A percentile compares a stretch with the other conserved stretches of the same genome.
These are phyloP conservation scores for Maudiozyma humilis DNA, from an alignment of 1,139 yeast species.

Conservation along the genomic window DNA sequence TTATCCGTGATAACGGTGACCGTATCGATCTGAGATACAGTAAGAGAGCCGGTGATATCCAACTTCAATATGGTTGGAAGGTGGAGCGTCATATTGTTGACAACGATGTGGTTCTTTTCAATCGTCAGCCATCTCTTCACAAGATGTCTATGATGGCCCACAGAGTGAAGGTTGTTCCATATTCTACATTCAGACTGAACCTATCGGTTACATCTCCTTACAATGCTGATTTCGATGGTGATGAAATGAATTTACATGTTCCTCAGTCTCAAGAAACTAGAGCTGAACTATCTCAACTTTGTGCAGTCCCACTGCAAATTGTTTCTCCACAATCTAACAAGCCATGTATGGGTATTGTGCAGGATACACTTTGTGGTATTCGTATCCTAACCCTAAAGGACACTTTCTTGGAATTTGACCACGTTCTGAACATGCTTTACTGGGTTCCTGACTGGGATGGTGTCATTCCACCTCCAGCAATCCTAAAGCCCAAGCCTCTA, in stretches of 20 bases:
- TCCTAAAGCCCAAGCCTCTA: slow-evolving; percentile 85
- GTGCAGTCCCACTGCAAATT: slow-evolving; percentile 96
- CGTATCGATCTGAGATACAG: slow-evolving; percentile 95
- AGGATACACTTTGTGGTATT: slow-evolving; percentile 94
- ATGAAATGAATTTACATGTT: slow-evolving; percentile 97
- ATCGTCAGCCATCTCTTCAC: slow-evolving; percentile 98
- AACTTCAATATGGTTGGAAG: slow-evolving; percentile 96
- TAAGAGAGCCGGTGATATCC: slow-evolving; percentile 97
- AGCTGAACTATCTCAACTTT: slow-evolving; percentile 87
- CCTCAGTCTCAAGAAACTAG: slow-evolving; percentile 98
- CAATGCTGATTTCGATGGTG: slow-evolving; percentile 99
- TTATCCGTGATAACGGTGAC: slow-evolving; percentile 96
- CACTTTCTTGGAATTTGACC: slow-evolving; percentile 78
- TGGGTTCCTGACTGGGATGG: slow-evolving; percentile 99
- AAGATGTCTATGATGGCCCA: slow-evolving; percentile 99
- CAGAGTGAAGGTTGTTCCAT: slow-evolving; percentile 97
- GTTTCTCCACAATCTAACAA: slow-evolving; percentile 97
- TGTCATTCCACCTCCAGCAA: slow-evolving; percentile 93
- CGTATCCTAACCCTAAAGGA: slow-evolving; percentile 93
- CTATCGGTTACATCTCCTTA: slow-evolving; percentile 58
- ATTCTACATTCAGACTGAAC: slow-evolving; percentile 92
- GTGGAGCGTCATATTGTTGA: slow-evolving; percentile 98
- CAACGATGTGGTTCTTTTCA: slow-evolving; percentile 92
- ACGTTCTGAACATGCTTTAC: slow-evolving; percentile 90
- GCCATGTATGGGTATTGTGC: slow-evolving; percentile 99